Evolutionary conservation across 2,329 filamentous ascomycete genomes (phyloP), one percentile per base, ranked within the genome.

Genomic region (Aspergillus neoniger): DNA sequence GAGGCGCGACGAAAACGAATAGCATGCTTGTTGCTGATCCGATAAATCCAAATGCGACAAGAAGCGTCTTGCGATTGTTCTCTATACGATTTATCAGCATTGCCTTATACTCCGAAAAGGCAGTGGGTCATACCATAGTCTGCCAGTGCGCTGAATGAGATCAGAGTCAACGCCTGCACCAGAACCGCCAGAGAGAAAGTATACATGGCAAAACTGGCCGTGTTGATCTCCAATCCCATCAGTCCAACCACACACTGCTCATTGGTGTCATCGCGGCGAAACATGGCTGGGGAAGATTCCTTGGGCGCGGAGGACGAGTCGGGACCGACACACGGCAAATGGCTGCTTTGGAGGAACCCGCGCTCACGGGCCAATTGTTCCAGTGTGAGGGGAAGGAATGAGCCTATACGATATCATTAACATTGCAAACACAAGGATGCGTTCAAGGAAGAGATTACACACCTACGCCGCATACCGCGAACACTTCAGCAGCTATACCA

Each of bases 401-500:
- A 94, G 51, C 89, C 91, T 92, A 52, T 36, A 36, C 32, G 38
- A 12, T 3, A 55, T 51, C 30, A 23, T 19, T 60, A 12, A 15
- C 21, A 19, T 28, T 39, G 6, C 12, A 15, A 23, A 12, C 17
- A 9, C 7, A 19, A 15, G 12, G 47, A 53, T 5, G 39, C 14
- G n/a, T 50, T 12, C 32, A 36, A 14, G 12, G 5, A 14, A 15
- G 12, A 9, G 15, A 19, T 28, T 43, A 53, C 71, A 56, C 63
- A 74, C 92, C 86, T 61, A 89, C 83, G 41, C 87, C 92, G 74
- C 92, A 96, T 56, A 97, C 91, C 17, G 96, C 91, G 75, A 96
- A 97, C 54, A 95, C 92, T 78, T 97, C 93, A 23, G 92, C 91
- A n/a, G 93, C 93, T 79, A 96, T 96, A 23, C 90, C 90, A 76